Conservation (phyloP, 306 rosid genomes). For the Glycine latifolia region DNA sequence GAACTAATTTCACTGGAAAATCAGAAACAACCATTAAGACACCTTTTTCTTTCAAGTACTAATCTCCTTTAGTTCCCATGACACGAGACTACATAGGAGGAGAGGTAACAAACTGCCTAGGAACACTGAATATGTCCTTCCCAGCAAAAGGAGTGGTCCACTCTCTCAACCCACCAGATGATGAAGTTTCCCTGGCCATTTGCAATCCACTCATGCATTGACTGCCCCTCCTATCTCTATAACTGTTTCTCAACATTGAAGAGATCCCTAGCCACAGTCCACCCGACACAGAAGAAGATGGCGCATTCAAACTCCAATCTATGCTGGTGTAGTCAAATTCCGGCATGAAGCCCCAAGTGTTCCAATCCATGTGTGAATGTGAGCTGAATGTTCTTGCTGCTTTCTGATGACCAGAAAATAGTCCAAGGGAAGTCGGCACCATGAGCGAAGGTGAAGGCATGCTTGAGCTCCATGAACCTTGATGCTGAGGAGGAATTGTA, state of each 20-base stretch:
- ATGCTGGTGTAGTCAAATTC: constrained; percentile 72
- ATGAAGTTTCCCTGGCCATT: constrained; percentile 55
- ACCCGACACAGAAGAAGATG: constrained; percentile 49
- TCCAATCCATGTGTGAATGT: constrained; percentile 73
- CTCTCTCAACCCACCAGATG: constrained; percentile 63
- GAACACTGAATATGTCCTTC: constrained; percentile 79
- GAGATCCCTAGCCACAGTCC: constrained; percentile 68
- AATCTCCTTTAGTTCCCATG: constrained; percentile 23
- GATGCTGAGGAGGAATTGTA: constrained; percentile 41
- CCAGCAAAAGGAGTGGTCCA: constrained; percentile 91
- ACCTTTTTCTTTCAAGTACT: constrained; percentile 3
- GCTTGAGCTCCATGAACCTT: constrained; percentile 60
- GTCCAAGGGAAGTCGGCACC: constrained; percentile 82
- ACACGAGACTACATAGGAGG: constrained; percentile 61
- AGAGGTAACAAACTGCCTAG: constrained; percentile 87
- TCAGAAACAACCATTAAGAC: constrained; percentile 43
- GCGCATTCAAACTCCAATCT: constrained; percentile 79
- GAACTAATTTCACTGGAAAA: constrained; percentile 50
- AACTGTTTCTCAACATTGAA: constrained; percentile 47
- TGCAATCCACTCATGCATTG: constrained; percentile 58
- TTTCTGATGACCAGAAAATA: constrained; percentile 67
- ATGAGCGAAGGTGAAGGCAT: constrained; percentile 58
- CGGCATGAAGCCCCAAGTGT: constrained; percentile 55
- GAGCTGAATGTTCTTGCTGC: constrained; percentile 64
- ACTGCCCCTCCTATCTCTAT: constrained; percentile 38